Evolutionary conservation across 352 stramenopile species (phyloP), one percentile per base, ranked within the genome.

Genomic region (Blastocystis sp.): DNA sequence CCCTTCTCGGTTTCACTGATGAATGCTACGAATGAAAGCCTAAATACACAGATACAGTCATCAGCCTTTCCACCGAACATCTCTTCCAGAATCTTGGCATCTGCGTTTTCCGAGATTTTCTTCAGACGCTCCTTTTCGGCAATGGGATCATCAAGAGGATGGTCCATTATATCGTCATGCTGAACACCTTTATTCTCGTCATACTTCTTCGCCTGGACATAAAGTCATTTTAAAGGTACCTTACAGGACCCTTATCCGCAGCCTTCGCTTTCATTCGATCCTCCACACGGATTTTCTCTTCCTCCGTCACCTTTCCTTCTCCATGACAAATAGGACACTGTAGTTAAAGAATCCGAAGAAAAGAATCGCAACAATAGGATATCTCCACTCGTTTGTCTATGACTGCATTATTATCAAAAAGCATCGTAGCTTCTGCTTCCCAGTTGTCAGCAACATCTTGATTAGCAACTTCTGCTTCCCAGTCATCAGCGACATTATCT

Each of bases 371-470:
- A n/a, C 3, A 57, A 7, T 58, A 78, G 65, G 65, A 87, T 87
- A 87, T 78, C 59, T 78, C 77, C 12, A 87, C 77, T 57, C 77
- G 77, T 35, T 87, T 78, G 29, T 87, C 77, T n/a, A 87, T 67
- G 24, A 87, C 65, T 32, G 77, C 51, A 27, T 58, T 32, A 21
- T 66, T 32, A 37, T 87, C 57, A 43, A 87, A 87, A 27, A 87
- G 77, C 27, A 57, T 59, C 12, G 14, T 24, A n/a, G 37, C 77
- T 24, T 87, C 77, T 54, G 57, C 65, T 32, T 87, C 77, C 77
- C 77, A 87, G 65, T 78, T 87, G 16, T 74, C 77, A 6, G 19
- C 39, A 16, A 87, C n/a, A 19, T 35, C 27, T 32, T 87, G 52
- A 46, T 74, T 43, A 42, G 37, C 77, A 32, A 87, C 42, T 37